Percentiles rank a stretch among this genome's conserved stretches.
Conservation (phyloP, 805 yeast species). For the Ascoidea rubescens region DNA sequence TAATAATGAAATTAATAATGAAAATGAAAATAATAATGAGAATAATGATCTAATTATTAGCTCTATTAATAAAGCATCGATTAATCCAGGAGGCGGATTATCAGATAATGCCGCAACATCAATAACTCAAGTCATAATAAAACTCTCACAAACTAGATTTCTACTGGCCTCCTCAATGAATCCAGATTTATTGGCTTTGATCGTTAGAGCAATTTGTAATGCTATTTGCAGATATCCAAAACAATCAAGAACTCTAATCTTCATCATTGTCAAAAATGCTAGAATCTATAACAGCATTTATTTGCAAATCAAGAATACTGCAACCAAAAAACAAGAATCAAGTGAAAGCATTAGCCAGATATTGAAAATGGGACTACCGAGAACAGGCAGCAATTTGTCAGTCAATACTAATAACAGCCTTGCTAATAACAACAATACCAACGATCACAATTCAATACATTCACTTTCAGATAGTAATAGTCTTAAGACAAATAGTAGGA, state of each 20-base stretch:
- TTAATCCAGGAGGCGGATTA: slow-evolving; percentile 22
- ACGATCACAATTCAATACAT: too few species aligned
- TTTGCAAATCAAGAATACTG: not conserved
- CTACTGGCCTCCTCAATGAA: slow-evolving; percentile 27
- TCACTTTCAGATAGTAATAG: not conserved
- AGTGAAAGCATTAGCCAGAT: slow-evolving; percentile 8
- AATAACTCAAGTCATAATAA: slow-evolving; percentile 18
- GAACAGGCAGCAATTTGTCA: too few species aligned
- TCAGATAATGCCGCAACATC: slow-evolving; percentile 36
- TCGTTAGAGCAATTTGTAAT: slow-evolving; percentile 42
- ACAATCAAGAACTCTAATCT: slow-evolving; percentile 40
- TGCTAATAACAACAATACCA: too few species aligned
- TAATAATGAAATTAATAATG: slow-evolving; percentile 1
- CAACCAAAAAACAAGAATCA: slow-evolving; percentile 18
- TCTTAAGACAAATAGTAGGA: not conserved
- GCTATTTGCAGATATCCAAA: slow-evolving; percentile 31
- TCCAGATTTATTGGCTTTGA: slow-evolving; percentile 41
- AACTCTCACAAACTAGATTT: slow-evolving; percentile 23
- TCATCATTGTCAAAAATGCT: slow-evolving; percentile 30
- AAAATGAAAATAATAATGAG: slow-evolving; percentile 1
- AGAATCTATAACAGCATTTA: slow-evolving; percentile 23
- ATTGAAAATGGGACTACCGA: too few species aligned
- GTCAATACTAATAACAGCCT: too few species aligned
- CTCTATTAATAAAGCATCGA: slow-evolving; percentile 10
- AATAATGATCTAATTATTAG: slow-evolving; percentile 1